These are phyloP conservation scores for Hymenotorrendiella dingleyae DNA, from an alignment of 2,329 filamentous ascomycete species.

Conservation along the genomic window DNA sequence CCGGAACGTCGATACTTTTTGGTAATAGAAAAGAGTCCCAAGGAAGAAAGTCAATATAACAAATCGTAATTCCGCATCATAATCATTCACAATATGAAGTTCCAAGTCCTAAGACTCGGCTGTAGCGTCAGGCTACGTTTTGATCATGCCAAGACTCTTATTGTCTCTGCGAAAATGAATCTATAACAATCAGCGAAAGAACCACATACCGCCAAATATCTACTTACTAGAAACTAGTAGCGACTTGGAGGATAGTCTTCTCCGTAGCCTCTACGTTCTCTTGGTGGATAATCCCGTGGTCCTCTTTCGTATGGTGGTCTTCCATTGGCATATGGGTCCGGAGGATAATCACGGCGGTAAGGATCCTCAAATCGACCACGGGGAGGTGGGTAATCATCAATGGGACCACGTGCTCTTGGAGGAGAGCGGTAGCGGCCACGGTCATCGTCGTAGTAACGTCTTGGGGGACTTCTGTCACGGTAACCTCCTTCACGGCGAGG, in stretches of 20 bases:
- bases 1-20: neutral
- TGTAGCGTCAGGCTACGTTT: neutral
- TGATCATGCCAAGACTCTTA: neutral
- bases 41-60: slow-evolving; percentile 6
- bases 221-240: slow-evolving; percentile 25
- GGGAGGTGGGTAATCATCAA: slow-evolving; percentile 72
- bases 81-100: slow-evolving; percentile 10
- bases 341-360: slow-evolving; percentile 62
- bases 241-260: slow-evolving; percentile 29
- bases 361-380: slow-evolving; percentile 70
- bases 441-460: slow-evolving; percentile 82
- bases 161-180: neutral
- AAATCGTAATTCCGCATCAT: slow-evolving; percentile 11
- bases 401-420: slow-evolving; percentile 62
- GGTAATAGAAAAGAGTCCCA: slow-evolving; percentile 4
- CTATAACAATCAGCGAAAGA: neutral
- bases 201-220: neutral
- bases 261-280: slow-evolving; percentile 24
- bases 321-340: slow-evolving; percentile 51
- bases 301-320: slow-evolving; percentile 45
- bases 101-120: neutral
- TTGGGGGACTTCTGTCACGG: slow-evolving; percentile 76
- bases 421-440: slow-evolving; percentile 73
- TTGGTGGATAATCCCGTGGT: slow-evolving; percentile 31
- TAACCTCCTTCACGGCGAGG: slow-evolving; percentile 67